Evolutionary conservation across 2,329 filamentous ascomycete species (phyloP), one percentile per base, ranked within the genome.

Genomic region (Penicillium glabrum): DNA sequence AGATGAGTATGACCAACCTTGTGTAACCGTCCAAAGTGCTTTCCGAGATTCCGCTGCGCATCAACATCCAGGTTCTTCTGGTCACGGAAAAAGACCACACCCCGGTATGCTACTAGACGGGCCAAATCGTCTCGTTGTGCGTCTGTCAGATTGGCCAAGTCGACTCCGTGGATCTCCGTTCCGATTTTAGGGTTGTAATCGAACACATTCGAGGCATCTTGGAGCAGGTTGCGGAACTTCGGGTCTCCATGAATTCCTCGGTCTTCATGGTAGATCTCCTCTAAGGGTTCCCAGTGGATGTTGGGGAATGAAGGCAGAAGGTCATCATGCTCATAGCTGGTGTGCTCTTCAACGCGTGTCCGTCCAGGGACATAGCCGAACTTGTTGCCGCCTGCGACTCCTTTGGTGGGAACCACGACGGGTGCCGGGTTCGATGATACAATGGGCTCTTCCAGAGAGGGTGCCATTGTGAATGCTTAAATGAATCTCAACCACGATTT

Each of bases 141-240:
- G 55, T 83, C 76, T 3, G 72, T 82, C 29, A 84, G 72, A 47
- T 76, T 77, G 26, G 78, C 74, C 3, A 84, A 76, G 50, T 83
- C 77, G 26, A 83, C 70, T 3, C 82, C 81, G 44, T 78, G 76
- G 45, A 84, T 64, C 58, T 84, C 81, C 3, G 82, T 83, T 49
- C 82, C 82, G 53, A 83, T 82, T 61, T 83, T 83, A 19, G 81
- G 82, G 41, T 77, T 83, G 67, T 82, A 82, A 66, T 86, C 83
- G 59, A 83, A 83, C 37, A 85, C 75, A 26, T 82, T 80, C 1
- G 81, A 82, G 14, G 83, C 83, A 10, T 74, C 74, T 31, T 74
- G 69, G 21, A 85, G 74, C 4, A 86, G 76, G 61, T 82, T 78
- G 55, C 79, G 78, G 69, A 84, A 85, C 21, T 79, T 72, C 5